Evolutionary conservation across 1,284 basidiomycete species (phyloP).

Genomic region (Farysia itapuensis): DNA sequence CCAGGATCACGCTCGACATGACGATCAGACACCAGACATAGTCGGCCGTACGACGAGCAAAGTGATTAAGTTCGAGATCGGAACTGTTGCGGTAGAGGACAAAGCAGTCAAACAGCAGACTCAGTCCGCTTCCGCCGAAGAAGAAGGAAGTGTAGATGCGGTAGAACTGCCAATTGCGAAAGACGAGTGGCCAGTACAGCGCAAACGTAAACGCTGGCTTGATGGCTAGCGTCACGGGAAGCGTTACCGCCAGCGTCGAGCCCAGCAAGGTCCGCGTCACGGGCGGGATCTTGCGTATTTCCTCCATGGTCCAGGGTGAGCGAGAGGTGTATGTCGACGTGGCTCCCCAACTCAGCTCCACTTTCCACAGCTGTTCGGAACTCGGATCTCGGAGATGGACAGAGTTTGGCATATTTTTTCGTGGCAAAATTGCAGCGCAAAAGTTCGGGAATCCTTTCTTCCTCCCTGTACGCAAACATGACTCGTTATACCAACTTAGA

Average conservation of each 20-base stretch:
- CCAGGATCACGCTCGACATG: constrained; percentile 49
- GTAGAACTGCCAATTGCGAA: constrained; percentile 68
- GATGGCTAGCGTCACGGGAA: constrained; percentile 68
- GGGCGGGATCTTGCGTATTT: constrained; percentile 72
- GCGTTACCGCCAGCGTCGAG: constrained; percentile 68
- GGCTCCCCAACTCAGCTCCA: constrained; percentile 12
- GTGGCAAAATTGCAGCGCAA: not conserved
- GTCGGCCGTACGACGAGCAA: constrained; percentile 43
- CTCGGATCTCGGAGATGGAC: not conserved
- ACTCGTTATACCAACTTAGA: constrained; percentile 51
- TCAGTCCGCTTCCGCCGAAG: constrained; percentile 63
- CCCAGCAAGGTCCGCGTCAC: constrained; percentile 74
- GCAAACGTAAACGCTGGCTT: constrained; percentile 67
- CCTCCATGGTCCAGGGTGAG: constrained; percentile 14
- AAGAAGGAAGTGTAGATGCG: constrained; percentile 76
- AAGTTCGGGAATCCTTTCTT: not conserved
- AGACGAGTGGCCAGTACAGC: constrained; percentile 66
- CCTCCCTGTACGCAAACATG: constrained; percentile 15
- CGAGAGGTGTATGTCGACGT: constrained; percentile 9
- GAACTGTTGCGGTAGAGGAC: constrained; percentile 43
- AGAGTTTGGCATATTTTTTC: not conserved
- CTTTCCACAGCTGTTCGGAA: not conserved
- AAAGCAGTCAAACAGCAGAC: constrained; percentile 51
- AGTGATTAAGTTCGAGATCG: constrained; percentile 45
- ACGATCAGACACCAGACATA: constrained; percentile 49